Conservation (phyloP, 73 alveolate genomes). For the Paramecium primaurelia region DNA sequence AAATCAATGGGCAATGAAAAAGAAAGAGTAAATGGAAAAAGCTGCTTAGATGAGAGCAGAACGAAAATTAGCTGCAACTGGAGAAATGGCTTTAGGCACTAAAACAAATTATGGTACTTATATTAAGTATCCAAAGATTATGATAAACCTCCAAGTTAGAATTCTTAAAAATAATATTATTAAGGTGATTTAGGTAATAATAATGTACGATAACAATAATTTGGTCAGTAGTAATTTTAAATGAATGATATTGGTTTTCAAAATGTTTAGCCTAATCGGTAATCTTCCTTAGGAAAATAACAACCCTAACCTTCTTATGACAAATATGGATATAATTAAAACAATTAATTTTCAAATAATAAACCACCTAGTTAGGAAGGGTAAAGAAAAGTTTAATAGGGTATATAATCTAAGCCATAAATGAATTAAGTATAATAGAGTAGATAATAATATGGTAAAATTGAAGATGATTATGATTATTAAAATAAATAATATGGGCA, state of each 20-base stretch:
- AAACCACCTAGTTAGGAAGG: conserved; percentile 41
- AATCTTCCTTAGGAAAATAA: background rate
- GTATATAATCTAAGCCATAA: background rate
- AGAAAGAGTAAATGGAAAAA: conserved; percentile 32
- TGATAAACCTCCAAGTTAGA: background rate
- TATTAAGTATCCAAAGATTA: background rate
- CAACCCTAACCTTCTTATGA: background rate
- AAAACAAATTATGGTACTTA: conserved; percentile 6
- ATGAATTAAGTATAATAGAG: background rate
- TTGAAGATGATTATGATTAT: background rate
- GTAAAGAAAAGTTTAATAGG: background rate
- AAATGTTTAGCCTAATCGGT: background rate
- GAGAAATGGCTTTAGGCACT: conserved; percentile 59
- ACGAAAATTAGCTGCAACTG: conserved; percentile 55
- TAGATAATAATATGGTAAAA: background rate
- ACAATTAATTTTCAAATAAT: background rate
- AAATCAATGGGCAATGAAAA: conserved; percentile 27
- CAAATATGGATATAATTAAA: background rate
- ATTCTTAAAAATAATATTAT: background rate
- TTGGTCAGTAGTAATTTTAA: background rate
- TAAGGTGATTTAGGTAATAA: background rate
- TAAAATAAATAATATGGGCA: background rate
- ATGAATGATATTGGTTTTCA: background rate
- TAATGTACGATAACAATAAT: background rate
- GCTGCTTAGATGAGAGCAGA: conserved; percentile 20